phyloP scores from a whole-genome alignment of 2,329 filamentous ascomycete species.

The Colletotrichum tanaceti region DNA sequence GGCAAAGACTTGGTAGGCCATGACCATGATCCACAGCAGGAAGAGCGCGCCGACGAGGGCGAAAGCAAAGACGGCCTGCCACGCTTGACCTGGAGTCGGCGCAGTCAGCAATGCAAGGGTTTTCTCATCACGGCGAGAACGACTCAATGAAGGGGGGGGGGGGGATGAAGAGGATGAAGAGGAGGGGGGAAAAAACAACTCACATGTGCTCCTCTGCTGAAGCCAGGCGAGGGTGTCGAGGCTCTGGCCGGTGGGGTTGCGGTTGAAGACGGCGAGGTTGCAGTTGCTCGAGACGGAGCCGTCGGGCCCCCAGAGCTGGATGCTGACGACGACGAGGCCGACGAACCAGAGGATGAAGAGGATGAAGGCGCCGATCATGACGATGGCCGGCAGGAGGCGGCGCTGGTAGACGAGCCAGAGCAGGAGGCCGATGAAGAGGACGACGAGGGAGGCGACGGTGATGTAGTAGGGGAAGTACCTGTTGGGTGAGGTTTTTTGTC shows the following conservation, averaged over 20 bases:
- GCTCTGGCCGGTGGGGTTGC: conserved; percentile 62
- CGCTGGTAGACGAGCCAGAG: conserved; percentile 72
- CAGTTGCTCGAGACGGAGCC: conserved; percentile 71
- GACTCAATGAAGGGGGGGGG: too few species aligned
- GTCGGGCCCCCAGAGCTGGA: conserved; percentile 72
- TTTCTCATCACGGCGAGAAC: not conserved
- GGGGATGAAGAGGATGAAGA: too few species aligned
- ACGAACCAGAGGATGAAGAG: conserved; percentile 76
- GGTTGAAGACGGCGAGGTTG: conserved; percentile 66
- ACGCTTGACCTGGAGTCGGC: conserved; percentile 63
- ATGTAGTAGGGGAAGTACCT: conserved; percentile 78
- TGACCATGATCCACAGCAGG: conserved; percentile 75
- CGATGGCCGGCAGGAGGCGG: conserved; percentile 70
- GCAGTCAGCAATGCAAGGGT: conserved; percentile 1
- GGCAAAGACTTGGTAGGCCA: conserved; percentile 73
- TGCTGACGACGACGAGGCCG: conserved; percentile 69
- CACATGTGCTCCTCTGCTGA: conserved; percentile 72
- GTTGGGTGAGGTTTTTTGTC: conserved; percentile 2
- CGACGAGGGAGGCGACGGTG: conserved; percentile 67
- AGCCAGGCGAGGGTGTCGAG: conserved; percentile 71
- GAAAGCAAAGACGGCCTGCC: conserved; percentile 74
- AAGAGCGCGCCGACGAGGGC: conserved; percentile 69
- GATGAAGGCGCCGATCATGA: conserved; percentile 73
- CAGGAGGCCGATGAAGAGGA: conserved; percentile 74
- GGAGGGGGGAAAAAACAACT: conserved; percentile 47